Evolutionary conservation across 345 rosid genomes (phyloP).

Genomic region (Arabidopsis thaliana): DNA sequence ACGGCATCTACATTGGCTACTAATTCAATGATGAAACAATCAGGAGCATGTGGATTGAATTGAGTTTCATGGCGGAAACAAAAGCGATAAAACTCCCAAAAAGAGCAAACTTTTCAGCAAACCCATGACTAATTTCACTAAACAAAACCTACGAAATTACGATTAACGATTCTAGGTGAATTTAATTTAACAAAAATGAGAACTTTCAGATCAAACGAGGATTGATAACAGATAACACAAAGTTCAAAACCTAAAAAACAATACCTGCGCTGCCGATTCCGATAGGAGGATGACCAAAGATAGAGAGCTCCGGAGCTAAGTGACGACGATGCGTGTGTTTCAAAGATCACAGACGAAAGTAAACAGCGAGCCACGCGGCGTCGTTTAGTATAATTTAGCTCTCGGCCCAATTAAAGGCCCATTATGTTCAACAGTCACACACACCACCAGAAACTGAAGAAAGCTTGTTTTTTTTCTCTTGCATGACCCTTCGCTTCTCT

Average conservation of each 20-base stretch:
- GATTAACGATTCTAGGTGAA: constrained; percentile 7
- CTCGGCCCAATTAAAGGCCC: constrained; percentile 7
- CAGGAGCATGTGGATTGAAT: not conserved
- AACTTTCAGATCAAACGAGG: not conserved
- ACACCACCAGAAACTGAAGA: constrained; percentile 24
- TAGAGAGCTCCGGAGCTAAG: constrained; percentile 36
- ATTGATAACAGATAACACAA: not conserved
- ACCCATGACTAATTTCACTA: constrained; percentile 8
- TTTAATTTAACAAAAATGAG: not conserved
- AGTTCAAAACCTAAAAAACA: not conserved
- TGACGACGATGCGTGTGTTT: constrained; percentile 23
- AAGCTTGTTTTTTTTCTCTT: not conserved
- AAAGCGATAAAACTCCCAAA: not conserved
- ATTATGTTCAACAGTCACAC: not conserved
- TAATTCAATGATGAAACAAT: not conserved
- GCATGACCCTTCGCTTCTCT: constrained; percentile 26
- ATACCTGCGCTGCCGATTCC: constrained; percentile 25
- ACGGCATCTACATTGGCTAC: not conserved
- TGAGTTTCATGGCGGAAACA: not conserved
- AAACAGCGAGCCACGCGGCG: not conserved
- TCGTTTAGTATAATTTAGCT: not conserved
- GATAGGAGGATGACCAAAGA: constrained; percentile 17
- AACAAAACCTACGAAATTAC: constrained; percentile 10
- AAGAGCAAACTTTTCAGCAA: not conserved
- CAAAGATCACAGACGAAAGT: constrained; percentile 1